Percentiles rank a stretch among this genome's conserved stretches.
These are phyloP conservation scores for Tetrapisispora pingtungensis DNA, from an alignment of 805 yeast species.

Conservation along the genomic window DNA sequence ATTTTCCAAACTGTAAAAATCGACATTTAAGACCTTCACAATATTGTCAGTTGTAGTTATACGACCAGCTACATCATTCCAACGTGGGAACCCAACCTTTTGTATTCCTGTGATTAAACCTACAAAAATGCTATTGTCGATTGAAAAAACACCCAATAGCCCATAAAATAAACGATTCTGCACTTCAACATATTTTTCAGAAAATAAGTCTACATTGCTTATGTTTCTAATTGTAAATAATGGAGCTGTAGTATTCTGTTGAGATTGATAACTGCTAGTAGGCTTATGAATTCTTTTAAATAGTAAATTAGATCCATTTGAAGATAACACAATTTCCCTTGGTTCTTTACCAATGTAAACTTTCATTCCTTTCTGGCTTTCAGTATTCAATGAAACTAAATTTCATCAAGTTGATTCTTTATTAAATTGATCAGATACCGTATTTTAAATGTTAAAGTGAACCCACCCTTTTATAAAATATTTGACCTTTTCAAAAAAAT, in stretches of 20 bases:
- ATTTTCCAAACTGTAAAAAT: constrained; percentile 53
- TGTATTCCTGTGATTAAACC: constrained; percentile 48
- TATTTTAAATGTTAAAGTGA: no score
- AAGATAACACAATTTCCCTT: constrained; percentile 57
- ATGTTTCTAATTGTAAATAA: constrained; percentile 35
- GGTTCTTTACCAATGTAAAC: constrained; percentile 55
- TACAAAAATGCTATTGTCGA: constrained; percentile 45
- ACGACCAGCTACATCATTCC: constrained; percentile 15
- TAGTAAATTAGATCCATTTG: constrained; percentile 48
- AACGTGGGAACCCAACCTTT: constrained; percentile 48
- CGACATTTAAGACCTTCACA: constrained; percentile 46
- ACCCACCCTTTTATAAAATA: no score
- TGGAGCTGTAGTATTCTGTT: constrained; percentile 19
- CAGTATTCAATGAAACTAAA: no score
- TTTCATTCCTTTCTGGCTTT: constrained; percentile 44
- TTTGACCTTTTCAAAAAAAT: neutral
- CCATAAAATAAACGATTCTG: constrained; percentile 36
- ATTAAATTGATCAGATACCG: no score
- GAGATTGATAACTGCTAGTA: constrained; percentile 12
- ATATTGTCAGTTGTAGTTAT: constrained; percentile 39
- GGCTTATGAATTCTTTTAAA: constrained; percentile 34
- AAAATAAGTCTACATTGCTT: constrained; percentile 31
- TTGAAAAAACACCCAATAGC: constrained; percentile 48
- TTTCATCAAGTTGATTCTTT: no score
- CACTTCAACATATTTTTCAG: constrained; percentile 33